These are phyloP conservation scores for Nicotiana tomentosiformis DNA, from an alignment of 257 asterid species.

Conservation along the genomic window DNA sequence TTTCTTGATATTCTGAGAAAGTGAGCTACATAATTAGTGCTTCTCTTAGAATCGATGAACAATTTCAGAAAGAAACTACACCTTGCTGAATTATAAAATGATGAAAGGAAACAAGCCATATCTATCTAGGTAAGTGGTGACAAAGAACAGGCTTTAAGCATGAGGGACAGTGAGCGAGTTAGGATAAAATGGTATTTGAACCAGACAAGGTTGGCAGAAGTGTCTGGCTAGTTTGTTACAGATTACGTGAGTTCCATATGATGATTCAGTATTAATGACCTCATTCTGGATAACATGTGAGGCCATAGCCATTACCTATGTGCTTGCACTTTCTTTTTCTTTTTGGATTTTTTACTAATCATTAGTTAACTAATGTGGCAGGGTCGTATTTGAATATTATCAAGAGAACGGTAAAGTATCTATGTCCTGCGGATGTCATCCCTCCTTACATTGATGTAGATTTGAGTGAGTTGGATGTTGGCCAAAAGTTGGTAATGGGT, in stretches of 20 bases:
- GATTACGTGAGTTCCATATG: no score
- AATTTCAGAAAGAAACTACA: background rate
- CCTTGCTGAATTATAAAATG: background rate
- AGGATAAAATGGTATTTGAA: no score
- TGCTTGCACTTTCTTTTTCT: background rate
- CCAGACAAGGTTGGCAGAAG: no score
- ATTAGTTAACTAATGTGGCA: constrained; percentile 20
- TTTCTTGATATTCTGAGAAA: background rate
- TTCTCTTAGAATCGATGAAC: background rate
- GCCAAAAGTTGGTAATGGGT: constrained; percentile 69
- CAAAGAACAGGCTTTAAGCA: no score
- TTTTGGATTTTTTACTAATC: background rate
- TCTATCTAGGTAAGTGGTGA: no score
- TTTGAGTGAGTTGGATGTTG: constrained; percentile 80
- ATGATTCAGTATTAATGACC: no score
- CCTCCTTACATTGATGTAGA: constrained; percentile 92
- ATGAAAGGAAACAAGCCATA: background rate
- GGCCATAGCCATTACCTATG: background rate
- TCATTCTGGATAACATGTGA: background rate
- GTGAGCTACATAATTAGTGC: background rate
- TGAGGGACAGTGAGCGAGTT: no score
- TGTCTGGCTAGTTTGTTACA: no score
- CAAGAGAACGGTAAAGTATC: constrained; percentile 69
- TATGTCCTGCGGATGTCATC: constrained; percentile 82
- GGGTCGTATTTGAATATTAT: constrained; percentile 74